Percentiles rank a stretch among this genome's conserved stretches.
Evolutionary conservation across 208 protist species (phyloP).

Genomic region (Novymonas esmeraldas): DNA sequence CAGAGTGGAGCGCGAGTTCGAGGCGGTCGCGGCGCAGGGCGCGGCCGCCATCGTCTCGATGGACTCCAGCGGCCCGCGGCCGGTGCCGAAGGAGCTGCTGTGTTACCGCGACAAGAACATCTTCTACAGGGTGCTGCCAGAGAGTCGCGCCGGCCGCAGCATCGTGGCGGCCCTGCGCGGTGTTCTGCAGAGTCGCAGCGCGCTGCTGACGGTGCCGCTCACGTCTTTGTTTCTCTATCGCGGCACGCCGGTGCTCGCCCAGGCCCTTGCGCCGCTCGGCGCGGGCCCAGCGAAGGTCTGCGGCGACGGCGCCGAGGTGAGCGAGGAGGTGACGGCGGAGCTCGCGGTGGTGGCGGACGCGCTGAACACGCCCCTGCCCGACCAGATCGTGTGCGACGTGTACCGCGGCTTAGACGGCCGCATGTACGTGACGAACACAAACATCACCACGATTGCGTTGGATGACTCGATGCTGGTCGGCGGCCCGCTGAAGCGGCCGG

Average conservation of each 20-base stretch:
- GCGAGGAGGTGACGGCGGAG: slow-evolving; percentile 69
- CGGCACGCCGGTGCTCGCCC: slow-evolving; percentile 83
- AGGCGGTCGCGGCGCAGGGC: slow-evolving; percentile 42
- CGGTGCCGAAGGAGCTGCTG: slow-evolving; percentile 72
- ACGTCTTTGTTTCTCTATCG: slow-evolving; percentile 81
- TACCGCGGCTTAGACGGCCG: slow-evolving; percentile 80
- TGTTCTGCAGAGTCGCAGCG: slow-evolving; percentile 71
- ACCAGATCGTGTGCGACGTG: slow-evolving; percentile 60
- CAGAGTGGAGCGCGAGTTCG: slow-evolving; percentile 61
- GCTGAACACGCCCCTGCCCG: slow-evolving; percentile 66
- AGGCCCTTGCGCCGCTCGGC: slow-evolving; percentile 80
- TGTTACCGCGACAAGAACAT: slow-evolving; percentile 86
- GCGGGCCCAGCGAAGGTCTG: slow-evolving; percentile 45
- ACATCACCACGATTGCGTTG: slow-evolving; percentile 73
- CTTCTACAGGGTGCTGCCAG: slow-evolving; percentile 85
- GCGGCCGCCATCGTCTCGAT: slow-evolving; percentile 76
- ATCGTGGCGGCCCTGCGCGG: slow-evolving; percentile 78
- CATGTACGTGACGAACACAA: slow-evolving; percentile 81
- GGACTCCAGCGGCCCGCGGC: slow-evolving; percentile 62
- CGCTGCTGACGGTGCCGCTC: slow-evolving; percentile 80
- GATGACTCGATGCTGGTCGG: slow-evolving; percentile 48
- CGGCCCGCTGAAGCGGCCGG: slow-evolving; percentile 79
- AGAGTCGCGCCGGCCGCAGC: slow-evolving; percentile 79
- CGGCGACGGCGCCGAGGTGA: slow-evolving; percentile 11
- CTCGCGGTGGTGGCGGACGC: slow-evolving; percentile 72